A percentile compares a stretch with the other conserved stretches of the same genome.
Evolutionary conservation across 768 basidiomycete genomes (phyloP).

Genomic region (Hirschioporus abietinus): DNA sequence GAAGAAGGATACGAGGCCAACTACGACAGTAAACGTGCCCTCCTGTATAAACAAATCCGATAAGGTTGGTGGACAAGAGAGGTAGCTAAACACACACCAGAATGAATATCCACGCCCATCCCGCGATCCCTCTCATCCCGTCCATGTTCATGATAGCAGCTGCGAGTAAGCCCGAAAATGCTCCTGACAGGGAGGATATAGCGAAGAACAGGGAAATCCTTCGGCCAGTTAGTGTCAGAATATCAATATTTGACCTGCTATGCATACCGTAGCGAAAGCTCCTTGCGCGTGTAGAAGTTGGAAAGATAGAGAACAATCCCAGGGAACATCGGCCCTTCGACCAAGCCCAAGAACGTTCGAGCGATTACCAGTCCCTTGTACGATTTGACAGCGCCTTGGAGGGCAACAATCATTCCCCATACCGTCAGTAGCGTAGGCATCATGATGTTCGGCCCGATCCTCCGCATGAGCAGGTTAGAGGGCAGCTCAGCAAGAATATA

Average conservation of each 20-base stretch:
- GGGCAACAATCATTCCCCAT: conserved; percentile 64
- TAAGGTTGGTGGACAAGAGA: background rate
- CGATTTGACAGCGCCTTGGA: conserved; percentile 49
- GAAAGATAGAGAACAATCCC: conserved; percentile 23
- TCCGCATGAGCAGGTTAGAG: conserved; percentile 32
- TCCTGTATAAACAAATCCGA: conserved; percentile 27
- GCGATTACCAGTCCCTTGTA: conserved; percentile 50
- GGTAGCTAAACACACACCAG: conserved; percentile 28
- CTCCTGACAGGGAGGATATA: conserved; percentile 44
- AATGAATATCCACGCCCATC: conserved; percentile 69
- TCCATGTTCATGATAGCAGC: conserved; percentile 53
- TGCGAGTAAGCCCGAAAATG: conserved; percentile 62
- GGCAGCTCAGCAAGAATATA: conserved; percentile 58
- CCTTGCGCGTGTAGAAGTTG: conserved; percentile 22
- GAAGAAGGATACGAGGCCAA: conserved; percentile 47
- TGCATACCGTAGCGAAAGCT: conserved; percentile 24
- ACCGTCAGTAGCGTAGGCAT: conserved; percentile 57
- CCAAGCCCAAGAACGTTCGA: conserved; percentile 44
- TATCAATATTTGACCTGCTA: too few relatives aligned
- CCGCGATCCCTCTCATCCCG: conserved; percentile 44
- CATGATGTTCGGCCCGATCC: conserved; percentile 52
- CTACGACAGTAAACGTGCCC: conserved; percentile 57
- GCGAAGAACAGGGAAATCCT: conserved; percentile 35
- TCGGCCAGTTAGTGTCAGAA: too few relatives aligned
- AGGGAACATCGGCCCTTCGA: conserved; percentile 53